phyloP scores from a whole-genome alignment of 1,284 basidiomycete genomes.

The Heliocybe sulcata region DNA sequence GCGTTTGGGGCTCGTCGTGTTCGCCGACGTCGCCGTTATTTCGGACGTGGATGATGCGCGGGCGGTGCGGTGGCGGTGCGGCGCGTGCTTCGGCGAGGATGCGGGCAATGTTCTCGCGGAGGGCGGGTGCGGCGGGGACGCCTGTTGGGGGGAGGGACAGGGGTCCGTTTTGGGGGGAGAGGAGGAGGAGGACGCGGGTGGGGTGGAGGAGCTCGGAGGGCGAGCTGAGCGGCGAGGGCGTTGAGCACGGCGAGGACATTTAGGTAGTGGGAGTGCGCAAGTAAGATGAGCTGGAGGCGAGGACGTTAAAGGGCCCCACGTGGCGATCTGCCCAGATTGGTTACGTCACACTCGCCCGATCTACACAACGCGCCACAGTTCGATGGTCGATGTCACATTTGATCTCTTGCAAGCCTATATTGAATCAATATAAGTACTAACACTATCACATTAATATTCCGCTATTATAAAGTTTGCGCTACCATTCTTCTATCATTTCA shows the following conservation, averaged over 20 bases:
- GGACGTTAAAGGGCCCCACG: no score
- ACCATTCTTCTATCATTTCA: not conserved
- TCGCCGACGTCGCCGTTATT: constrained; percentile 54
- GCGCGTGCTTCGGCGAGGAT: constrained; percentile 45
- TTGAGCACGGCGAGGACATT: no score
- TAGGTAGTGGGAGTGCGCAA: no score
- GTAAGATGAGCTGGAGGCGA: no score
- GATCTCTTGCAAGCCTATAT: no score
- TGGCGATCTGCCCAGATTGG: no score
- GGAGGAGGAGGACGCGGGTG: constrained; percentile 43
- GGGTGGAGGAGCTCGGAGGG: not conserved
- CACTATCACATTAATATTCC: no score
- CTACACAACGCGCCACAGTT: no score
- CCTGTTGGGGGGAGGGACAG: constrained; percentile 39
- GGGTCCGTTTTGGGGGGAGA: constrained; percentile 50
- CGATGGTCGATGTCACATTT: no score
- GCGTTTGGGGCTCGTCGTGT: constrained; percentile 42
- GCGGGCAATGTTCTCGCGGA: constrained; percentile 39
- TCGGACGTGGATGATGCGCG: constrained; percentile 59
- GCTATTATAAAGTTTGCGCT: no score
- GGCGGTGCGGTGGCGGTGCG: constrained; percentile 29
- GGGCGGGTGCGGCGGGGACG: constrained; percentile 36
- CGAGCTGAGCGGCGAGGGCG: not conserved
- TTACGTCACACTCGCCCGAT: no score
- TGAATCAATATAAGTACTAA: no score